These are phyloP conservation scores for Kentomonas sorsogonicus DNA, from an alignment of 208 protist species.

Conservation along the genomic window DNA sequence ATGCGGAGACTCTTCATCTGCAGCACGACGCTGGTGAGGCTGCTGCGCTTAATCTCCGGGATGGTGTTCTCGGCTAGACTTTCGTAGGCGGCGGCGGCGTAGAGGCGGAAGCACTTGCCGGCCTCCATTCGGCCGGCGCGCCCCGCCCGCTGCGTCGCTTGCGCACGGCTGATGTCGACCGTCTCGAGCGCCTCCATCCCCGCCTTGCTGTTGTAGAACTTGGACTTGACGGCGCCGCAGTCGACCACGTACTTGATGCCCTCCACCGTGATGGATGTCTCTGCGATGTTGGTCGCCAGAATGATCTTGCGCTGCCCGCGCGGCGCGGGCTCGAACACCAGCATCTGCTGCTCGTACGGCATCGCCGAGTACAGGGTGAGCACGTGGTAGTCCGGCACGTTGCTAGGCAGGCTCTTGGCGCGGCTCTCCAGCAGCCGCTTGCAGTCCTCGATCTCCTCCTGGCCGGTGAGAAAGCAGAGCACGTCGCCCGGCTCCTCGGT, in stretches of 20 bases:
- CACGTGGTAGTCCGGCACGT: slow-evolving; percentile 60
- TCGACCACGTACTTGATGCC: slow-evolving; percentile 99
- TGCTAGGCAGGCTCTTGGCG: slow-evolving; percentile 61
- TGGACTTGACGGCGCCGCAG: slow-evolving; percentile 96
- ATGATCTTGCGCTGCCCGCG: slow-evolving; percentile 90
- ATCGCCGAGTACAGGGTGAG: slow-evolving; percentile 93
- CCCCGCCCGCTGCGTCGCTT: slow-evolving; percentile 95
- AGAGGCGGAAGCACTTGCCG: slow-evolving; percentile 98
- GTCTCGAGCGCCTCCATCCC: slow-evolving; percentile 96
- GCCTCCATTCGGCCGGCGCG: slow-evolving; percentile 94
- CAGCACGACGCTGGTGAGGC: slow-evolving; percentile 96
- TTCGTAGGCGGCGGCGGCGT: slow-evolving; percentile 94
- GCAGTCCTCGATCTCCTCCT: slow-evolving; percentile 88
- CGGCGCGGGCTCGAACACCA: slow-evolving; percentile 94
- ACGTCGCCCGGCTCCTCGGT: slow-evolving; percentile 97
- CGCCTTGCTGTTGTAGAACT: slow-evolving; percentile 95
- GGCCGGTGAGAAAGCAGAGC: slow-evolving; percentile 98
- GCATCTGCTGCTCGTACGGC: slow-evolving; percentile 95
- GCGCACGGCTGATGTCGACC: slow-evolving; percentile 90
- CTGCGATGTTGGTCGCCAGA: slow-evolving; percentile 99
- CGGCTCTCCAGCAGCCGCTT: slow-evolving; percentile 78
- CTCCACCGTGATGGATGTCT: slow-evolving; percentile 99
- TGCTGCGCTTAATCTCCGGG: slow-evolving; percentile 98
- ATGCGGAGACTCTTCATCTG: slow-evolving; percentile 95
- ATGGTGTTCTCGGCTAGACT: slow-evolving; percentile 93